phyloP scores from a whole-genome alignment of 1,284 basidiomycete genomes.

The Ganoderma sp. region DNA sequence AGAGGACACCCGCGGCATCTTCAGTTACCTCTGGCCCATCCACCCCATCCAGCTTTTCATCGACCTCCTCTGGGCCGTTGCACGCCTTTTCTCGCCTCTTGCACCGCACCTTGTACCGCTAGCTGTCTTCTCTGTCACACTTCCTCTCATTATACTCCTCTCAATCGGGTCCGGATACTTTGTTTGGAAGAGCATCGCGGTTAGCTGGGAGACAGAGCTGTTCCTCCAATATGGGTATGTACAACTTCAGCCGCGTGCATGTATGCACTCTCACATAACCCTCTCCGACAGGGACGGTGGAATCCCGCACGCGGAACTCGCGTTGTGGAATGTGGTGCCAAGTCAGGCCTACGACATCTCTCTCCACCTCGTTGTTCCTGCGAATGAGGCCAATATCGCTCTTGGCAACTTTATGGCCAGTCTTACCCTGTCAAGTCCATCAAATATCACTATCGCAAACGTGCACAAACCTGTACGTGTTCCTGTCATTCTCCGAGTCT shows the following conservation, averaged over 20 bases:
- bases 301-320: slow-evolving; percentile 62
- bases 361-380: slow-evolving; percentile 68
- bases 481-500: background rate
- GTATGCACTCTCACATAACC: background rate
- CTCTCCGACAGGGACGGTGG: slow-evolving; percentile 56
- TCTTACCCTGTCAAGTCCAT: slow-evolving; percentile 58
- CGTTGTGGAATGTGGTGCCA: slow-evolving; percentile 56
- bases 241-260: no score
- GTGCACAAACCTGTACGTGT: slow-evolving; percentile 67
- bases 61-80: slow-evolving; percentile 32
- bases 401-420: slow-evolving; percentile 83
- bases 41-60: slow-evolving; percentile 37
- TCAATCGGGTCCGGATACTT: slow-evolving; percentile 70
- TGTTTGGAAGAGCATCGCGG: slow-evolving; percentile 73
- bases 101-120: slow-evolving; percentile 66
- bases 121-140: slow-evolving; percentile 59
- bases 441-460: slow-evolving; percentile 64
- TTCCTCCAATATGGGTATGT: slow-evolving; percentile 80
- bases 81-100: slow-evolving; percentile 50
- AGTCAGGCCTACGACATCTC: slow-evolving; percentile 75
- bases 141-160: slow-evolving; percentile 64
- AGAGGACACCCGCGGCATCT: slow-evolving; percentile 30
- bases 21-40: slow-evolving; percentile 33
- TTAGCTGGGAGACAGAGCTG: slow-evolving; percentile 67
- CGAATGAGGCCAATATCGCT: slow-evolving; percentile 66